Evolutionary conservation across 345 rosid species (phyloP), one percentile per base, ranked within the genome.

Genomic region (Sonneratia caseolaris): DNA sequence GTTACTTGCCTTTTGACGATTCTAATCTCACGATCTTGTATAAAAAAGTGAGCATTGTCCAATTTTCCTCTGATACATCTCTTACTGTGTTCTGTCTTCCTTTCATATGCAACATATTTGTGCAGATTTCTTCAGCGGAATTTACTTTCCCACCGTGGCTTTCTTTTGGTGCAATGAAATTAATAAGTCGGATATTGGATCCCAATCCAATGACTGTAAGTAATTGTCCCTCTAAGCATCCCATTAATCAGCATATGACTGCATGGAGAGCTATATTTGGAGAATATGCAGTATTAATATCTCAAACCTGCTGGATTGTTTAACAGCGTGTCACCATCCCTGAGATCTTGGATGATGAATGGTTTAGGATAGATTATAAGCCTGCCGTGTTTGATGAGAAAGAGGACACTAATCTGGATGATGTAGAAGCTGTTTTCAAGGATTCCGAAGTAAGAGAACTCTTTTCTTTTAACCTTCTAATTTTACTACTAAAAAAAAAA

Each of bases 1-100:
- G 99, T 75, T 95, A 95, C 85, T 95, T 95, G 84, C 99, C 99
- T 82, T 95, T 95, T 22, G 99, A 95, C 76, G 97, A 95, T 87
- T 74, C 96, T 81, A 95, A 89, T 95, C 84, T 90, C 57, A 80
- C 88, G 84, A 89, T 81, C 84, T 96, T 95, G 72, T 92, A 92
- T 79, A 92, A 88, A 66, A 95, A 89, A 82, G 99, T 95, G 86
- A 87, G 99, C 81, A 77, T 74, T 71, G 80, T 24, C 56, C 49
- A 59, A 68, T 61, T 72, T 73, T 67, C 61, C 61, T 62, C 37
- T 19, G 43, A 19, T n/a, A 69, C 56, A 64, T 76, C 56, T 74
- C 64, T 70, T 36, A 14, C 55, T 62, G 37, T 57, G 75, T 68
- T 42, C 68, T 15, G 64, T 74, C 72, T 71, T 73, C 69, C 51